These are phyloP conservation scores for Heritiera fomes DNA, from an alignment of 345 rosid genomes.

Conservation along the genomic window DNA sequence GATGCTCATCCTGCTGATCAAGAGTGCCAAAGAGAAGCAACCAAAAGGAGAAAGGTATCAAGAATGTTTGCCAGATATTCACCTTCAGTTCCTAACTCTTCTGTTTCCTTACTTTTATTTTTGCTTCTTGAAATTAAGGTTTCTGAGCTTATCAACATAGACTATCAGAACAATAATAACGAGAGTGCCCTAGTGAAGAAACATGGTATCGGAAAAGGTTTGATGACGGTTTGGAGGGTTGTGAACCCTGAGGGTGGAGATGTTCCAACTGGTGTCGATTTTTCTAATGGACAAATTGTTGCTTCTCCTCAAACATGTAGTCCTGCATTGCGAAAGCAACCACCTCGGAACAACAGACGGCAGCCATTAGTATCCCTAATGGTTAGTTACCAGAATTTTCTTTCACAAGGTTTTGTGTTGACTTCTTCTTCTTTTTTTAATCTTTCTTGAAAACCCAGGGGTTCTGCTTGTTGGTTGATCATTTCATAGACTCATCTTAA, in stretches of 20 bases:
- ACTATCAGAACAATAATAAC: constrained; percentile 27
- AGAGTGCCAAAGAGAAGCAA: constrained; percentile 43
- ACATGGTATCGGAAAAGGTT: constrained; percentile 96
- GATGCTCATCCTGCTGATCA: constrained; percentile 30
- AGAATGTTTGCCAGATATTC: constrained; percentile 9
- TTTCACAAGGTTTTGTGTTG: constrained; percentile 1
- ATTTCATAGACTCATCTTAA: constrained; percentile 8
- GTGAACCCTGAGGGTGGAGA: constrained; percentile 63
- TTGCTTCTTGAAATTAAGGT: constrained; percentile 34
- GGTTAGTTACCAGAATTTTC: constrained; percentile 44
- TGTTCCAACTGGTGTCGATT: constrained; percentile 52
- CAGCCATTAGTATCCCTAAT: constrained; percentile 48
- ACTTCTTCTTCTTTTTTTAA: neutral
- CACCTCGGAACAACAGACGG: constrained; percentile 41
- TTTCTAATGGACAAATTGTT: constrained; percentile 29
- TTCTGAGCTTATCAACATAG: constrained; percentile 23
- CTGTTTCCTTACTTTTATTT: constrained; percentile 9
- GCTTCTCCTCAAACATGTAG: constrained; percentile 24
- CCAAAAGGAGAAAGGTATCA: constrained; percentile 75
- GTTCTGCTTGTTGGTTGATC: neutral
- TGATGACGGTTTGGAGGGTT: constrained; percentile 88
- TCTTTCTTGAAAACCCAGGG: neutral
- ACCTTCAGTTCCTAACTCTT: constrained; percentile 3
- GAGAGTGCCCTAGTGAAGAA: constrained; percentile 44
- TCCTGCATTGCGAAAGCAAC: constrained; percentile 33